Evolutionary conservation across 2,329 filamentous ascomycete species (phyloP).

Genomic region (Cladosporium sp.): DNA sequence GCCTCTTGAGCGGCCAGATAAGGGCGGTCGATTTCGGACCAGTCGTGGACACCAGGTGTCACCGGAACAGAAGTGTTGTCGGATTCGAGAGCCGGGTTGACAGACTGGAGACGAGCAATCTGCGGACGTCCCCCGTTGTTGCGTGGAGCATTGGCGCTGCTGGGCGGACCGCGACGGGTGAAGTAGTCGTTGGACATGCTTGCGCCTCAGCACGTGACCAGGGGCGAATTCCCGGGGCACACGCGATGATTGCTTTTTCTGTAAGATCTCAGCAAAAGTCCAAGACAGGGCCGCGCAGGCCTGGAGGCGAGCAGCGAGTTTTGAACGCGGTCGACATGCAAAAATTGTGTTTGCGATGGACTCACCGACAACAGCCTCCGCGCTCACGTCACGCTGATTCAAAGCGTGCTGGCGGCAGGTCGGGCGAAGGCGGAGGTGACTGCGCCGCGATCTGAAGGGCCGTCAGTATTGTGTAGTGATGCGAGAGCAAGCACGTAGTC

Average conservation of each 20-base stretch:
- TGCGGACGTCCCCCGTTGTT: neutral
- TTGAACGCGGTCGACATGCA: neutral
- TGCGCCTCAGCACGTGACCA: slow-evolving; percentile 2
- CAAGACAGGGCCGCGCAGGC: neutral
- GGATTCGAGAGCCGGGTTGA: slow-evolving; percentile 35
- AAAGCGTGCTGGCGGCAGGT: neutral
- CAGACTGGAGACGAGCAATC: slow-evolving; percentile 14
- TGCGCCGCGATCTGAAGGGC: neutral
- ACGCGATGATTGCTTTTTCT: neutral
- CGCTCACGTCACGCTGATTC: neutral
- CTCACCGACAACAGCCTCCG: neutral
- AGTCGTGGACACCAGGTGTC: slow-evolving; percentile 35
- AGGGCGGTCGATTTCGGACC: slow-evolving; percentile 6
- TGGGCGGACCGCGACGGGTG: neutral
- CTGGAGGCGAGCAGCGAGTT: neutral
- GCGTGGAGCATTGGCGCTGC: neutral
- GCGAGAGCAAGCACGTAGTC: neutral
- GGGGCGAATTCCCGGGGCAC: neutral
- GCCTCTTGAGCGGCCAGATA: slow-evolving; percentile 2
- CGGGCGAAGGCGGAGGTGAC: neutral
- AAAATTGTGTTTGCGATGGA: neutral
- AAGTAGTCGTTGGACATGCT: slow-evolving; percentile 6
- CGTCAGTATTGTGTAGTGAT: neutral
- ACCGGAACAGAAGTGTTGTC: slow-evolving; percentile 36
- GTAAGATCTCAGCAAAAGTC: neutral